Percentiles rank a stretch among this genome's conserved stretches.
phyloP scores from a whole-genome alignment of 768 basidiomycete species.

The Tylopilus subfusipes region DNA sequence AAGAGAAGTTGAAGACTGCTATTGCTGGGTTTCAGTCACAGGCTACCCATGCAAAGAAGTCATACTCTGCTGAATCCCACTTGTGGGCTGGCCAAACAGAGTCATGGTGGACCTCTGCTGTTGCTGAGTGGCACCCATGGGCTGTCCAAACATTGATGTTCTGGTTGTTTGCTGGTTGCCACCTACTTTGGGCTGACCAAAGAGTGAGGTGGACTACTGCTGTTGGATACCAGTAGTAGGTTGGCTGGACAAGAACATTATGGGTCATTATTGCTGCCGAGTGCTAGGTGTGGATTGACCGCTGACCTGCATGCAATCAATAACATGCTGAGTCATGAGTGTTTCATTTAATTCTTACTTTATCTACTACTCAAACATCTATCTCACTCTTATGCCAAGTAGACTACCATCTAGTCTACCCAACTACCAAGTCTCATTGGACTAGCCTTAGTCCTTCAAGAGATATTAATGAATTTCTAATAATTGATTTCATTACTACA shows the following conservation, averaged over 20 bases:
- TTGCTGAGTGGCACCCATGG: slow-evolving; percentile 21
- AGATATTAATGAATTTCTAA: no score
- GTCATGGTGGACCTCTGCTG: slow-evolving; percentile 26
- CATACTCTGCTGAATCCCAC: slow-evolving; percentile 16
- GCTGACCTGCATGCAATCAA: no score
- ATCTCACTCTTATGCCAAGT: no score
- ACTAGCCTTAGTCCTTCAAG: no score
- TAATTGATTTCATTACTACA: no score
- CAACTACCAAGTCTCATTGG: no score
- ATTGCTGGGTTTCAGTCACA: slow-evolving; percentile 33
- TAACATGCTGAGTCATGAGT: no score
- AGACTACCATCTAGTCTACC: no score
- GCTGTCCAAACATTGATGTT: slow-evolving; percentile 39
- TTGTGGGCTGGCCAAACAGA: slow-evolving; percentile 29
- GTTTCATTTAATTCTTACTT: no score
- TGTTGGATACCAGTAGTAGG: slow-evolving; percentile 33
- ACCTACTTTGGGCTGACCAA: slow-evolving; percentile 24
- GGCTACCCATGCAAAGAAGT: slow-evolving; percentile 29
- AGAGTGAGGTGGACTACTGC: slow-evolving; percentile 30
- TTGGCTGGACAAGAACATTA: slow-evolving; percentile 25
- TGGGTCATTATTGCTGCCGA: slow-evolving; percentile 18
- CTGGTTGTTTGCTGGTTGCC: slow-evolving; percentile 28
- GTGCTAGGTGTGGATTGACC: slow-evolving; percentile 6
- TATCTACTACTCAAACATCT: no score
- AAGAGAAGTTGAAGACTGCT: slow-evolving; percentile 28